phyloP scores from a whole-genome alignment of 2,329 filamentous ascomycete genomes.

The Monosporascus sp. region DNA sequence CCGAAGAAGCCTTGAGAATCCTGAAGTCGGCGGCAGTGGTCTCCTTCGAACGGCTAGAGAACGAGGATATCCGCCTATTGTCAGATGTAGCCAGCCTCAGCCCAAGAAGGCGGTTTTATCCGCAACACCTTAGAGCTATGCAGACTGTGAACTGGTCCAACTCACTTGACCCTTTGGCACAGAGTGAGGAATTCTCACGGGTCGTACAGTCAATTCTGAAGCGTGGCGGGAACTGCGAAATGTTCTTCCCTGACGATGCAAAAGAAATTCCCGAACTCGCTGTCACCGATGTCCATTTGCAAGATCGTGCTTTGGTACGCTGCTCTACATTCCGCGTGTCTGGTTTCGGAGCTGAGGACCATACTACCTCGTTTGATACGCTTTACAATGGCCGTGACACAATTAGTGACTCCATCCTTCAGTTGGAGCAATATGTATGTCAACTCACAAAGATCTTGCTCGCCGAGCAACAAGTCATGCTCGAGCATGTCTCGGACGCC shows the following conservation, averaged over 20 bases:
- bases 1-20: slow-evolving; percentile 46
- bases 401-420: neutral
- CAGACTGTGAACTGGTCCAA: slow-evolving; percentile 39
- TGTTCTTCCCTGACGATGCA: slow-evolving; percentile 23
- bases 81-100: slow-evolving; percentile 33
- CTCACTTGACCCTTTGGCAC: slow-evolving; percentile 33
- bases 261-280: neutral
- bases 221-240: slow-evolving; percentile 20
- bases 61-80: slow-evolving; percentile 28
- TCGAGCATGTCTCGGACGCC: neutral
- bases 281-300: neutral
- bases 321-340: slow-evolving; percentile 11
- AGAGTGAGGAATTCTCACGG: slow-evolving; percentile 37
- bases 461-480: neutral
- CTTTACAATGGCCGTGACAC: slow-evolving; percentile 27
- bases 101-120: slow-evolving; percentile 40
- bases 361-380: slow-evolving; percentile 24
- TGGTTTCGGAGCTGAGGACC: slow-evolving; percentile 33
- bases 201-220: slow-evolving; percentile 30
- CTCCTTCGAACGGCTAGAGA: slow-evolving; percentile 39
- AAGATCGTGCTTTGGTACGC: slow-evolving; percentile 10
- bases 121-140: slow-evolving; percentile 35
- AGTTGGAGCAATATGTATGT: neutral
- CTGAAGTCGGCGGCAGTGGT: slow-evolving; percentile 41
- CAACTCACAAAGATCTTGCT: neutral